Evolutionary conservation across 1,139 yeast genomes (phyloP).

Genomic region (Yamadazyma taylorii): DNA sequence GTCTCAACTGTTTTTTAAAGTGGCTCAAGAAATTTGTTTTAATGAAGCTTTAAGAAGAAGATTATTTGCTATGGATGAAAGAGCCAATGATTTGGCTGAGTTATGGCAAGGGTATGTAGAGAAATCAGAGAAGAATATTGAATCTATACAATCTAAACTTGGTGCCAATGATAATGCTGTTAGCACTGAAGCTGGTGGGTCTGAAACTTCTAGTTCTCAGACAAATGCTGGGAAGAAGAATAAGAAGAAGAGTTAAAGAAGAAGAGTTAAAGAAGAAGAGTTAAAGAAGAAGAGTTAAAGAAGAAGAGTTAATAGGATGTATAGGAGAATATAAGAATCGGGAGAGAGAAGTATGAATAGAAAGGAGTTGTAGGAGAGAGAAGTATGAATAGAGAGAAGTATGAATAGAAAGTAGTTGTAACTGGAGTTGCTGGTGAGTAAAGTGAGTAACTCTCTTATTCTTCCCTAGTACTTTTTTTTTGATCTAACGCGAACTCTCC

Average conservation of each 20-base stretch:
- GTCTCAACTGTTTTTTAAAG: conserved; percentile 73
- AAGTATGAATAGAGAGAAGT: too few species aligned
- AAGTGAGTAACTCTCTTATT: too few species aligned
- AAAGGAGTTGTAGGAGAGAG: too few species aligned
- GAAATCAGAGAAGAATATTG: conserved; percentile 15
- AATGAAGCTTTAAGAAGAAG: conserved; percentile 90
- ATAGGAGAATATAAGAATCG: too few species aligned
- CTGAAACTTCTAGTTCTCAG: too few species aligned
- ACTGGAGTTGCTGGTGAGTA: too few species aligned
- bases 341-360: too few species aligned
- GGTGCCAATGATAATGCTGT: neutral
- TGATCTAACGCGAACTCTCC: conserved; percentile 4
- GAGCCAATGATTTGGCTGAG: conserved; percentile 47
- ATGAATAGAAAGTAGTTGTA: too few species aligned
- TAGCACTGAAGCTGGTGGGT: neutral
- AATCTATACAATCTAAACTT: neutral
- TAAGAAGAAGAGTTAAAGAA: neutral
- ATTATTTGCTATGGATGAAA: conserved; percentile 58
- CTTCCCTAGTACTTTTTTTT: too few species aligned
- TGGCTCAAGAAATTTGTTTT: conserved; percentile 86
- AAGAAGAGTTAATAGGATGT: too few species aligned
- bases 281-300: too few species aligned
- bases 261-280: neutral
- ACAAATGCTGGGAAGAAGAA: conserved; percentile 1
- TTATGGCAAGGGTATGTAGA: conserved; percentile 50